A percentile compares a stretch with the other conserved stretches of the same genome.
These are phyloP conservation scores for Syncephalastrum monosporum DNA, from an alignment of 371 early-diverging fungal species.

Conservation along the genomic window DNA sequence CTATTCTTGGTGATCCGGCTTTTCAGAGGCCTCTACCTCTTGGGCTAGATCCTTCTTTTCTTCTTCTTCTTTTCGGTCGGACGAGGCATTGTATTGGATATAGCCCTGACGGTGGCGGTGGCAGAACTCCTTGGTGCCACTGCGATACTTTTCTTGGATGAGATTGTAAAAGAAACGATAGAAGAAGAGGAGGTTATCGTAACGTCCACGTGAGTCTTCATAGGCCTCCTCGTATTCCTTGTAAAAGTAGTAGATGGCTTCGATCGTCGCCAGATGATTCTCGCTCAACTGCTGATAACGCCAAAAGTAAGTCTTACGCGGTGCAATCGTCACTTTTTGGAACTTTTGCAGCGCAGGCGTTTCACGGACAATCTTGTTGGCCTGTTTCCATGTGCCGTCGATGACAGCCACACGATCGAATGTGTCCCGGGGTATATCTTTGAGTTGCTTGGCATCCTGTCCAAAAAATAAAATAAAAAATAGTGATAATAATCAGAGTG, in stretches of 20 bases:
- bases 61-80: constrained; percentile 4
- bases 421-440: constrained; percentile 55
- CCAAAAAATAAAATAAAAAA: no score
- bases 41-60: background rate
- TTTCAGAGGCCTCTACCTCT: background rate
- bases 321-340: constrained; percentile 62
- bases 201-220: constrained; percentile 55
- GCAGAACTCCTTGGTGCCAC: constrained; percentile 26
- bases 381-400: constrained; percentile 96
- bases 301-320: constrained; percentile 87
- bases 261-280: constrained; percentile 86
- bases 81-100: constrained; percentile 21
- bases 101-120: constrained; percentile 32
- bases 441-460: constrained; percentile 69
- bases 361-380: constrained; percentile 66
- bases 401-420: constrained; percentile 84
- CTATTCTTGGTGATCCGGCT: background rate
- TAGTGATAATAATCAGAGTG: no score
- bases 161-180: constrained; percentile 84
- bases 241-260: constrained; percentile 92
- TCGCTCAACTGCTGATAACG: constrained; percentile 77
- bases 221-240: constrained; percentile 62
- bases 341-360: constrained; percentile 43
- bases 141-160: constrained; percentile 77
- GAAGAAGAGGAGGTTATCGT: constrained; percentile 86